A percentile compares a stretch with the other conserved stretches of the same genome.
Evolutionary conservation across 179 eudicot genomes (phyloP).

Genomic region (Carnegiea gigantea): DNA sequence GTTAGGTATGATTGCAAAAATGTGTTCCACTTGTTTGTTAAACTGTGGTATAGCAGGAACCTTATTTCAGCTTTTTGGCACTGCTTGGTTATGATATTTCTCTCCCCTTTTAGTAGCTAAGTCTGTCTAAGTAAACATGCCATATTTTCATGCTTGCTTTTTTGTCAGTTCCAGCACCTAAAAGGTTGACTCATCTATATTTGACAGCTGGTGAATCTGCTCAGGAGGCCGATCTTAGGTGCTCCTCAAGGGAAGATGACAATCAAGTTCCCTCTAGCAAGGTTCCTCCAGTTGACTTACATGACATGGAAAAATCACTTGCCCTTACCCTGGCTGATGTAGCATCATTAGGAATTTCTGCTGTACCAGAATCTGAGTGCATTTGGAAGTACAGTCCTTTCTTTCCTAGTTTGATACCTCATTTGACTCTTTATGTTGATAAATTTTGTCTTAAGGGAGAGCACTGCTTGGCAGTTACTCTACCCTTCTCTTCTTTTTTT

Average conservation of each 20-base stretch:
- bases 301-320: neutral
- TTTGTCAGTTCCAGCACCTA: neutral
- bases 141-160: neutral
- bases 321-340: neutral
- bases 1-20: constrained; percentile 12
- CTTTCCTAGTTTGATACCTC: neutral
- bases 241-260: neutral
- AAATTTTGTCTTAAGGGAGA: neutral
- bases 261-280: neutral
- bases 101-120: neutral
- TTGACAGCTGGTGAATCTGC: neutral
- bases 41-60: neutral
- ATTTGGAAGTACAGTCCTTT: constrained; percentile 23
- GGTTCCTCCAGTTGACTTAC: neutral
- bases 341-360: neutral
- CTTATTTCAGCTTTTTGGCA: neutral
- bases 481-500: too few species aligned
- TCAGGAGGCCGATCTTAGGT: neutral
- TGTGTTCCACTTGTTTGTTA: constrained; percentile 5
- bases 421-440: neutral
- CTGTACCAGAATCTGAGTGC: neutral
- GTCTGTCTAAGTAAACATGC: neutral
- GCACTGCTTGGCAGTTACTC: neutral
- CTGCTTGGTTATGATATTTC: neutral
- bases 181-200: neutral